These are phyloP conservation scores for Plectosphaerella sp. DNA, from an alignment of 2,329 filamentous ascomycete species.

Conservation along the genomic window DNA sequence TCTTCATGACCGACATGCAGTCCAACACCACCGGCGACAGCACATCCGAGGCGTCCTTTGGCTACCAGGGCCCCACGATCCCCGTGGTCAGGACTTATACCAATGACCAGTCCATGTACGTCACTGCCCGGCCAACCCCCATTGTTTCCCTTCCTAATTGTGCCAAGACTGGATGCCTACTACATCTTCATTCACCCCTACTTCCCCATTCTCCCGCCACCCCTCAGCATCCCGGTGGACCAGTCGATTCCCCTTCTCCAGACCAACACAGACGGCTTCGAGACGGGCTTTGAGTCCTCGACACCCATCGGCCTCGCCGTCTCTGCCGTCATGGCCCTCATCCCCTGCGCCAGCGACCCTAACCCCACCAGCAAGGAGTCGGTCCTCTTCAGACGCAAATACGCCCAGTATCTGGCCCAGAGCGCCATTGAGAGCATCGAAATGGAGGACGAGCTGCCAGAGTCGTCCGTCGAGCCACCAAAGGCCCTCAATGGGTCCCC, in stretches of 20 bases:
- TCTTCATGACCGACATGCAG: conserved; percentile 25
- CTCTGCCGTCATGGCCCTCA: conserved; percentile 41
- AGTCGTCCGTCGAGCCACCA: conserved; percentile 37
- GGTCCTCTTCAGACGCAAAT: conserved; percentile 37
- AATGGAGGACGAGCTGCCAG: conserved; percentile 39
- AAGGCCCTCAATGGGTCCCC: conserved; percentile 35
- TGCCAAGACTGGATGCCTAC: conserved; percentile 37
- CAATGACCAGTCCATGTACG: conserved; percentile 35
- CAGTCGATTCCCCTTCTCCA: conserved; percentile 28
- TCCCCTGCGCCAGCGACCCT: conserved; percentile 36
- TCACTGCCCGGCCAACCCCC: neutral
- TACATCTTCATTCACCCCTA: conserved; percentile 48
- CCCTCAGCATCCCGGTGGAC: conserved; percentile 25
- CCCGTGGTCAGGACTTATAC: conserved; percentile 38
- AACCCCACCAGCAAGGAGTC: conserved; percentile 31
- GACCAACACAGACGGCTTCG: conserved; percentile 26
- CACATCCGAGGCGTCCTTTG: conserved; percentile 10
- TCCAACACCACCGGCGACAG: conserved; percentile 10
- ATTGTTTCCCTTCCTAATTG: neutral
- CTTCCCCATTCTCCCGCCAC: conserved; percentile 44
- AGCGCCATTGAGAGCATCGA: conserved; percentile 43
- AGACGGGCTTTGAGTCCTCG: conserved; percentile 30
- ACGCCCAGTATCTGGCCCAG: conserved; percentile 44
- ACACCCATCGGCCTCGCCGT: conserved; percentile 41
- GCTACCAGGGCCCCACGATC: conserved; percentile 5